Conservation (phyloP, 139 green algal genomes). For the Mychonastes homosphaera region DNA sequence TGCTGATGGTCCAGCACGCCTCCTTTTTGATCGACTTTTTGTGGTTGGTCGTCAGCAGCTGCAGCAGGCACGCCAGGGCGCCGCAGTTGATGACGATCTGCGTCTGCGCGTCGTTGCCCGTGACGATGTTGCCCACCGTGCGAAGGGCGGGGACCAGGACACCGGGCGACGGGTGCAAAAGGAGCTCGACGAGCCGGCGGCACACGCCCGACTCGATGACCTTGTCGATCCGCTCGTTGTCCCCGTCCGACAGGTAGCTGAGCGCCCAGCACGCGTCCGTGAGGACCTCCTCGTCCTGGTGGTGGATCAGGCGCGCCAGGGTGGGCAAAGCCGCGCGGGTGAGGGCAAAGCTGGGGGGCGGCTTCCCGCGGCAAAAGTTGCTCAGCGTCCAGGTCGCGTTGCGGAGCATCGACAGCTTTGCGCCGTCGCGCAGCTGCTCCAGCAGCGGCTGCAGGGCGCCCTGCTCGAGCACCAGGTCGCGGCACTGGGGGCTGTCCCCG, state of each 20-base stretch:
- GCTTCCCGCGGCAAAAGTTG: constrained; percentile 99
- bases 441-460: constrained; percentile 84
- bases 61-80: constrained; percentile 85
- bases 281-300: constrained; percentile 93
- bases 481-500: constrained; percentile 82
- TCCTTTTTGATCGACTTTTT: constrained; percentile 99
- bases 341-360: constrained; percentile 65
- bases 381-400: constrained; percentile 99
- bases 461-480: constrained; percentile 81
- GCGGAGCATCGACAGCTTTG: constrained; percentile 94
- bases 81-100: constrained; percentile 96
- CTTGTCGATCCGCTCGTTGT: constrained; percentile 98
- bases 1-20: constrained; percentile 99
- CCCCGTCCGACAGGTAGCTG: constrained; percentile 95
- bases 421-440: constrained; percentile 77
- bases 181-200: constrained; percentile 36
- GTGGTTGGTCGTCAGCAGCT: constrained; percentile 79
- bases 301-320: constrained; percentile 83
- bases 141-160: constrained; percentile 95
- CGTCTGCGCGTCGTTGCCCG: constrained; percentile 94
- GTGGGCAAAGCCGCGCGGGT: constrained; percentile 79
- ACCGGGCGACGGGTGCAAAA: constrained; percentile 32
- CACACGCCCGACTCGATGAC: constrained; percentile 93
- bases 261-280: constrained; percentile 99
- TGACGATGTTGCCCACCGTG: constrained; percentile 99